Percentiles rank a stretch among this genome's conserved stretches.
Evolutionary conservation across 2,329 filamentous ascomycete genomes (phyloP).

Genomic region (Volutella citrinella): DNA sequence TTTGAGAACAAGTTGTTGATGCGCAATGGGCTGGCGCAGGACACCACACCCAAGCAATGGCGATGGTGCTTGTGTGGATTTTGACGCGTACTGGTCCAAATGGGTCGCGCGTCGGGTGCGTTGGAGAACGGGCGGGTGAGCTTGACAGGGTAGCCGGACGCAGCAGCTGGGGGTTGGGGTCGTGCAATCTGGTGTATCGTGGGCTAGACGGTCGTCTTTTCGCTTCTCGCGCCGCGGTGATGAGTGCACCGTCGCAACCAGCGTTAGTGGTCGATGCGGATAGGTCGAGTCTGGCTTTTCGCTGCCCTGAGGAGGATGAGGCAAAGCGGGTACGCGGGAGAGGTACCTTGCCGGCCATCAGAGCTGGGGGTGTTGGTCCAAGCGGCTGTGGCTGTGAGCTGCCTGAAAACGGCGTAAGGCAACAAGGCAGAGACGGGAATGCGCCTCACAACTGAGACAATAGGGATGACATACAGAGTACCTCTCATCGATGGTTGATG

Average conservation of each 20-base stretch:
- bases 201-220: conserved; percentile 2
- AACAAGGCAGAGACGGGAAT: conserved; percentile 31
- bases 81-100: conserved; percentile 27
- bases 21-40: conserved; percentile 27
- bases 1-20: conserved; percentile 12
- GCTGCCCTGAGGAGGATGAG: conserved; percentile 8
- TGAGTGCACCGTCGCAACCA: too few relatives aligned
- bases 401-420: conserved; percentile 29
- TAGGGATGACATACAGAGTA: background rate
- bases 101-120: too few relatives aligned
- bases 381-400: conserved; percentile 10
- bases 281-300: conserved; percentile 13
- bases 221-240: too few relatives aligned
- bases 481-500: too few relatives aligned
- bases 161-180: too few relatives aligned
- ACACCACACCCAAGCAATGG: conserved; percentile 14
- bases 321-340: conserved; percentile 17
- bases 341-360: conserved; percentile 21
- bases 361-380: background rate
- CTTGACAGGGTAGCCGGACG: too few relatives aligned
- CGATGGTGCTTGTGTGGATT: conserved; percentile 23
- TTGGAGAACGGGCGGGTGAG: too few relatives aligned
- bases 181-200: background rate
- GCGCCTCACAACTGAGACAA: background rate
- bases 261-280: conserved; percentile 3